A percentile compares a stretch with the other conserved stretches of the same genome.
Evolutionary conservation across 495 filamentous ascomycete species (phyloP).

Genomic region (Penicillium verhagenii): DNA sequence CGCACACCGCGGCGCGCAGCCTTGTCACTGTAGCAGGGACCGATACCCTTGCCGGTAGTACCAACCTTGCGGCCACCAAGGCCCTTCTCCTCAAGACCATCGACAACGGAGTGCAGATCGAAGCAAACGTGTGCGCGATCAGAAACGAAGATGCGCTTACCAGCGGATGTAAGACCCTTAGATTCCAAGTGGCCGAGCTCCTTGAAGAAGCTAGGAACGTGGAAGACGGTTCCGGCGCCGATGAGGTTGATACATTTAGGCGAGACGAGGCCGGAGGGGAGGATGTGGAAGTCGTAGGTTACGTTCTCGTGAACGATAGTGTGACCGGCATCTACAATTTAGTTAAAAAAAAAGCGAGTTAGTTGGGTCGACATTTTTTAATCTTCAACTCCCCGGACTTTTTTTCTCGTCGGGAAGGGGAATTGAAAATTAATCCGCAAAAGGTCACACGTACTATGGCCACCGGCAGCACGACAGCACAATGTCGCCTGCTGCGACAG

Average conservation of each 20-base stretch:
- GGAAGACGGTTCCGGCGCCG: constrained; percentile 80
- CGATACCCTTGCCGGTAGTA: constrained; percentile 65
- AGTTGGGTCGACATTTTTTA: constrained; percentile 5
- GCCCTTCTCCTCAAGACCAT: constrained; percentile 77
- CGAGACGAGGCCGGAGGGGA: constrained; percentile 72
- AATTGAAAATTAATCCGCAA: constrained; percentile 4
- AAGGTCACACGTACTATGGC: constrained; percentile 56
- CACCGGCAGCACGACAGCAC: constrained; percentile 63
- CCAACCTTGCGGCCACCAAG: constrained; percentile 64
- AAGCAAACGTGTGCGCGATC: constrained; percentile 83
- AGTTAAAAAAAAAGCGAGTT: constrained; percentile 10
- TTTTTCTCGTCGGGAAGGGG: neutral
- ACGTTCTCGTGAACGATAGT: constrained; percentile 61
- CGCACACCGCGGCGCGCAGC: constrained; percentile 72
- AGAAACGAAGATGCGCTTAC: constrained; percentile 70
- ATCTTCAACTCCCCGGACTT: neutral
- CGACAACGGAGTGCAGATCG: constrained; percentile 77
- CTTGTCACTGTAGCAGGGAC: constrained; percentile 81
- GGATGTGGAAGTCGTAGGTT: constrained; percentile 71
- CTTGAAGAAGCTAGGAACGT: constrained; percentile 84
- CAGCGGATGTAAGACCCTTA: constrained; percentile 67
- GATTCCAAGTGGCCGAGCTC: constrained; percentile 69
- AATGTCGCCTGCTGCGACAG: constrained; percentile 57
- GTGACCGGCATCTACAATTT: constrained; percentile 46
- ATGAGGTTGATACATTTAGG: constrained; percentile 78